Evolutionary conservation across 306 rosid species (phyloP).

Genomic region (Ormosia emarginata): DNA sequence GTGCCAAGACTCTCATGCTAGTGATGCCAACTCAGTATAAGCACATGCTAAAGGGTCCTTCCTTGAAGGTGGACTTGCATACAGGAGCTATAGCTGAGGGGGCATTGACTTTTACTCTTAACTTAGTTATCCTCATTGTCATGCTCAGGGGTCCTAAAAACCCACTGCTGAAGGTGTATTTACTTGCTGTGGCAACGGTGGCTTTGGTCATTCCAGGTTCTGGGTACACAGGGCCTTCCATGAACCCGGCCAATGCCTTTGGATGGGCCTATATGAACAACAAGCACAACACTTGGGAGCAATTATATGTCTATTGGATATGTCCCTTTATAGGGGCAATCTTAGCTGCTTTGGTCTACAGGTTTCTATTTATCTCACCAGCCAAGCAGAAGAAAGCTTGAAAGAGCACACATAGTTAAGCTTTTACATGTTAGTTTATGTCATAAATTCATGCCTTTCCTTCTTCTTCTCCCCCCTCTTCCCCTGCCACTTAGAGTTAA

Average conservation of each 20-base stretch:
- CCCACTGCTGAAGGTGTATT: conserved; percentile 45
- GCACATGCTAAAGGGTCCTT: conserved; percentile 49
- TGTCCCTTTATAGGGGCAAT: conserved; percentile 54
- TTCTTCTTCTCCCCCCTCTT: neutral
- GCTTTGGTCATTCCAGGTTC: conserved; percentile 42
- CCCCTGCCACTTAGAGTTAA: neutral
- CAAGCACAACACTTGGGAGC: conserved; percentile 58
- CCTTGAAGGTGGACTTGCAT: conserved; percentile 52
- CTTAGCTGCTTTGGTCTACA: conserved; percentile 40
- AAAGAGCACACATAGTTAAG: neutral
- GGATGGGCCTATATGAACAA: conserved; percentile 63
- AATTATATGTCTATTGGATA: conserved; percentile 61
- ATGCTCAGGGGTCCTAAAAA: conserved; percentile 51
- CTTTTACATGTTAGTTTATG: neutral
- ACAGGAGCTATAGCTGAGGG: conserved; percentile 61
- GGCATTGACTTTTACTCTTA: conserved; percentile 34
- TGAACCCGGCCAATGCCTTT: conserved; percentile 78
- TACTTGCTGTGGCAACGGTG: conserved; percentile 41
- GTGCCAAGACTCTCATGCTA: conserved; percentile 35
- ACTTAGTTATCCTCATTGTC: conserved; percentile 35
- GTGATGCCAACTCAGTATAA: conserved; percentile 36
- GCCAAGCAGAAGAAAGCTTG: conserved; percentile 64
- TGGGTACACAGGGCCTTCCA: conserved; percentile 59
- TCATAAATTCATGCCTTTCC: neutral
- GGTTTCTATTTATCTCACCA: conserved; percentile 30